Conservation (phyloP, 176 grass and related monocot genomes). For the Aegilops sharonensis region DNA sequence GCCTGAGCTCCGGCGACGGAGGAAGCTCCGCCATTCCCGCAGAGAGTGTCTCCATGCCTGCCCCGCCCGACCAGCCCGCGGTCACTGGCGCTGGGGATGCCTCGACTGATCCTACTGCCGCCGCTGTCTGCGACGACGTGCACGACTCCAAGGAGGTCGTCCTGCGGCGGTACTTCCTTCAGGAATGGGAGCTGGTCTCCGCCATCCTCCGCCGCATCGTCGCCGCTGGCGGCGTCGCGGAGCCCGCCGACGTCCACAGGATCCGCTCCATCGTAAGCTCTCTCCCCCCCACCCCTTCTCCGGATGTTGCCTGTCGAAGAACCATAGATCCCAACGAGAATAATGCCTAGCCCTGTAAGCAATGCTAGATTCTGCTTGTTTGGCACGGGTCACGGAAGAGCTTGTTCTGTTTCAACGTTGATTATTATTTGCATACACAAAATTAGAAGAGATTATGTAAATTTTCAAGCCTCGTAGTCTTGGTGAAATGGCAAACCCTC, state of each 20-base stretch:
- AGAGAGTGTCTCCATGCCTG: neutral
- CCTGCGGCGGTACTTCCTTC: slow-evolving; percentile 81
- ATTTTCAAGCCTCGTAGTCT: neutral
- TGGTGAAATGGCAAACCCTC: neutral
- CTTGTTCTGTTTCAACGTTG: slow-evolving; percentile 5
- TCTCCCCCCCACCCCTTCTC: neutral
- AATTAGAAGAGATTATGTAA: neutral
- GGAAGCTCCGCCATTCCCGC: slow-evolving; percentile 15
- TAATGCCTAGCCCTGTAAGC: neutral
- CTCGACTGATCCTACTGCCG: slow-evolving; percentile 30
- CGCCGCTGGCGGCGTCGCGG: slow-evolving; percentile 44
- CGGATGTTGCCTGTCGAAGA: slow-evolving; percentile 11
- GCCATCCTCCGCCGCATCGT: slow-evolving; percentile 64
- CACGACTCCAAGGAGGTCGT: slow-evolving; percentile 81
- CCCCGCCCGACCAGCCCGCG: neutral
- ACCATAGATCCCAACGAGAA: slow-evolving; percentile 18
- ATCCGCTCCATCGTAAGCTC: slow-evolving; percentile 86
- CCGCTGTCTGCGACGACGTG: slow-evolving; percentile 42
- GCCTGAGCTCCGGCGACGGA: slow-evolving; percentile 33
- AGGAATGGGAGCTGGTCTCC: slow-evolving; percentile 76
- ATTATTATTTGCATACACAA: neutral
- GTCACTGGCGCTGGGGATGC: slow-evolving; percentile 2
- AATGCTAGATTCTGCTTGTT: slow-evolving; percentile 18
- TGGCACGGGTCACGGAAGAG: neutral
- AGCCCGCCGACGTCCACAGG: slow-evolving; percentile 59